Evolutionary conservation across 805 yeast genomes (phyloP).

Genomic region (Cyberlindnera samutprakarnensis): DNA sequence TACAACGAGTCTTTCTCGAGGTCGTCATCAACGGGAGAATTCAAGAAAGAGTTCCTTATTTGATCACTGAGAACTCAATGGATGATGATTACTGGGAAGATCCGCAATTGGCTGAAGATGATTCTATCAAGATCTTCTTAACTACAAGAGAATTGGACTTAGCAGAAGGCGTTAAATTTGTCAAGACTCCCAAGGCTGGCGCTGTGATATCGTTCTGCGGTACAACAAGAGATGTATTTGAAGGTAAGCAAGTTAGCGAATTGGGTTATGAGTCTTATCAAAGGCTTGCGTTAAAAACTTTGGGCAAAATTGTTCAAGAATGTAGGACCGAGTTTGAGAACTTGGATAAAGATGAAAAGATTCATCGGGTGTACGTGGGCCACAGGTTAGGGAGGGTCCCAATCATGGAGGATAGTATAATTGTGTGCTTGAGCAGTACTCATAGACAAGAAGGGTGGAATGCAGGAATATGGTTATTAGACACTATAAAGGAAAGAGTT

Average conservation of each 20-base stretch:
- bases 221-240: constrained; percentile 38
- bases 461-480: constrained; percentile 37
- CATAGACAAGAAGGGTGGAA: constrained; percentile 43
- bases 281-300: constrained; percentile 32
- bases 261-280: constrained; percentile 40
- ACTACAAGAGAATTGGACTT: constrained; percentile 18
- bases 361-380: constrained; percentile 31
- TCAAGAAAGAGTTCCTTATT: no score
- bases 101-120: neutral
- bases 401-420: constrained; percentile 37
- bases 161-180: constrained; percentile 27
- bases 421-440: constrained; percentile 35
- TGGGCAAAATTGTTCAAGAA: constrained; percentile 27
- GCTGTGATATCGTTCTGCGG: constrained; percentile 45
- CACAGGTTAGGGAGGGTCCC: constrained; percentile 45
- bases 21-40: no score
- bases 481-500: constrained; percentile 33
- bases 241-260: constrained; percentile 30
- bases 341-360: constrained; percentile 11
- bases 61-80: no score
- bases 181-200: constrained; percentile 36
- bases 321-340: constrained; percentile 24
- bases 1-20: no score
- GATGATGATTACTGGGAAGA: constrained; percentile 6
- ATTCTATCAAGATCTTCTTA: constrained; percentile 16